A percentile compares a stretch with the other conserved stretches of the same genome.
These are phyloP conservation scores for Nemania serpens DNA, from an alignment of 2,329 filamentous ascomycete genomes.

Conservation along the genomic window DNA sequence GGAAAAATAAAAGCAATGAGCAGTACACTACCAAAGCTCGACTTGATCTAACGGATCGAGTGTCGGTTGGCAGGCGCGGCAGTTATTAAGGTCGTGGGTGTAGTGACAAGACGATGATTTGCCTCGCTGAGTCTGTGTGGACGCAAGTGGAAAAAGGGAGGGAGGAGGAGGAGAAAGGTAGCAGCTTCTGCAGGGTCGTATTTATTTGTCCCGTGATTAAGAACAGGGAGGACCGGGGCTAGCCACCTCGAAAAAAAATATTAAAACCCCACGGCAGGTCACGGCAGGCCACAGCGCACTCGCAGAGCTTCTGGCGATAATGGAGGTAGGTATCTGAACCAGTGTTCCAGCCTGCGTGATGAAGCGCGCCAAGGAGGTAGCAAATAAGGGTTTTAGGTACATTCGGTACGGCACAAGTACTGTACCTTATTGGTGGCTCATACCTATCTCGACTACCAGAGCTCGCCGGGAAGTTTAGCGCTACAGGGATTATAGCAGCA, in stretches of 20 bases:
- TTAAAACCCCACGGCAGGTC: slow-evolving; percentile 14
- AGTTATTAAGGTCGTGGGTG: slow-evolving; percentile 15
- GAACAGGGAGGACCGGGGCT: slow-evolving; percentile 29
- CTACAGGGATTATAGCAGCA: slow-evolving; percentile 24
- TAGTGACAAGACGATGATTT: slow-evolving; percentile 19
- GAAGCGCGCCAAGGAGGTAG: slow-evolving; percentile 21
- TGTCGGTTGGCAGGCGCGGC: slow-evolving; percentile 20
- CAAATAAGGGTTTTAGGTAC: slow-evolving; percentile 23
- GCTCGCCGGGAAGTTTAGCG: slow-evolving; percentile 23
- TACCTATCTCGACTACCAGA: slow-evolving; percentile 2
- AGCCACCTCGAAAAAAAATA: slow-evolving; percentile 9
- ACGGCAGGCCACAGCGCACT: slow-evolving; percentile 14
- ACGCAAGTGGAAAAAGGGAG: slow-evolving; percentile 35
- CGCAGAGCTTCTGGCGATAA: slow-evolving; percentile 17
- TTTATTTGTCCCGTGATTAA: slow-evolving; percentile 43
- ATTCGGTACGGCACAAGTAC: not conserved
- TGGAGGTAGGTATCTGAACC: slow-evolving; percentile 15
- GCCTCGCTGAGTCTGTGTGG: slow-evolving; percentile 28
- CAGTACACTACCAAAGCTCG: slow-evolving; percentile 28
- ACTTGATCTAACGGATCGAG: slow-evolving; percentile 23
- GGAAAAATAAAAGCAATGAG: slow-evolving; percentile 42
- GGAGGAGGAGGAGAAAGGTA: slow-evolving; percentile 38
- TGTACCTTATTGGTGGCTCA: too few species aligned
- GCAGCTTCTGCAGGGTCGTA: slow-evolving; percentile 41
- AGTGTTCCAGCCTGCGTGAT: slow-evolving; percentile 14